Base-by-base conservation (phyloP, 495 filamentous ascomycete species). In the Talaromyces liani region DNA sequence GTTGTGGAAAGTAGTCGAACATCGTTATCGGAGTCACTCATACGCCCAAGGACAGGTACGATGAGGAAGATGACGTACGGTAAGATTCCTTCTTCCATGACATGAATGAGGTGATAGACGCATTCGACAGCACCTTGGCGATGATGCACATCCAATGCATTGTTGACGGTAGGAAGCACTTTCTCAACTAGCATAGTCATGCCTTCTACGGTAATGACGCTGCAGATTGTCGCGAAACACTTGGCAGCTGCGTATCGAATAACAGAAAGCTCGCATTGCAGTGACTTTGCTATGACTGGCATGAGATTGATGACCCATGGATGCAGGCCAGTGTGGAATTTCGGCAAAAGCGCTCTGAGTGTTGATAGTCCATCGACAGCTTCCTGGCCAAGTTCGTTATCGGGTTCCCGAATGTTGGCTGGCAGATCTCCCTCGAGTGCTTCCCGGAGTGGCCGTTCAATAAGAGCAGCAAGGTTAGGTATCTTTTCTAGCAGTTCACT, bases 51-150 rank as follows among this genome's bases (percentile, higher is more conserved):
- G 4, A 98, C 93, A 3, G 94, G 94, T n/a, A 97, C 93, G 54
- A 98, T 93, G 61, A 98, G 84, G 85, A 98, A 98, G 68, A 98
- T 97, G 62, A 98, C 94, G 73, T 98, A 98, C 8, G 94, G 94
- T 20, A 98, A 78, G 63, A 98, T 98, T 57, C 85, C 83, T 68
- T 97, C 95, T 63, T 95, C 94, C 94, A 98, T 98, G 61, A 98
- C 93, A 69, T 95, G 89, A 67, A 98, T 98, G 39, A 98, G 80
- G 70, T 97, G 88, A 69, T 98, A 98, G 62, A 98, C 87, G 66
- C 85, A 90, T 73, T 98, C 94, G 64, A 97, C 92, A 20, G 91
- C 90, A 58, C 94, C 94, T 78, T 98, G 94, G 22, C 94, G 90
- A 72, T 87, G 84, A 64, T 88, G 87, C 33, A 97, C 82, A 68